Base-by-base conservation (phyloP, 225 moss, liverwort and hornwort species). In the Takakia lepidozioides region DNA sequence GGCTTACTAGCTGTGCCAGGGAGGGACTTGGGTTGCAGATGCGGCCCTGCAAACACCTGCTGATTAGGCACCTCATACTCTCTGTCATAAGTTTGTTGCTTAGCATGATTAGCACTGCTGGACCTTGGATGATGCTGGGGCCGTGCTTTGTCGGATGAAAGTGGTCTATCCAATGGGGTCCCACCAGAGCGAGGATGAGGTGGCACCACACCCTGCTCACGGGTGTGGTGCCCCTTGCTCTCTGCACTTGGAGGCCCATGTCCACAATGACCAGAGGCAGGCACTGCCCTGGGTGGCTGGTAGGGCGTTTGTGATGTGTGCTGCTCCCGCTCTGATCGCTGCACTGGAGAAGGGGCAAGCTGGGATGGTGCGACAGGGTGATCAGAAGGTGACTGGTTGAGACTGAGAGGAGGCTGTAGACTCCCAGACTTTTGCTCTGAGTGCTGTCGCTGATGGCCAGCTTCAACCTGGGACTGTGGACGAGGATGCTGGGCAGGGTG, bases 281-380 rank as follows among this genome's bases (percentile, higher is more conserved):
- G 57, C n/a, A 38, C 60, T 1, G 74, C 73, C 0, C 79, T 69
- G 1, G 79, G 79, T 19, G 79, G 64, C 70, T 79, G 79, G 43
- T 79, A 79, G 18, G 74, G 67, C 59, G 60, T 70, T 20, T 74
- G 69, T 8, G 74, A 69, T 5, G 63, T 49, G 28, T 59, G 48
- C 43, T 74, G 60, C 42, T 79, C 79, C 66, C 60, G 56, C 27
- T 79, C 79, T 2, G 62, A 22, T 18, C 18, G 63, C 6, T 60
- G 41, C 7, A 15, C 62, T 5, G 62, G 25, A n/a, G 55, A 26
- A 37, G 27, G 54, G 27, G 32, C 4, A 10, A 1, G 28, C 4
- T 25, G 14, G 11, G 57, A 29, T 36, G 57, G 18, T 8, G 47
- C 37, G 2, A 28, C 15, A n/a, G 15, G 5, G n/a, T 61, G 70